These are phyloP conservation scores for Isabelozyma heimii DNA, from an alignment of 805 yeast genomes.

Conservation along the genomic window DNA sequence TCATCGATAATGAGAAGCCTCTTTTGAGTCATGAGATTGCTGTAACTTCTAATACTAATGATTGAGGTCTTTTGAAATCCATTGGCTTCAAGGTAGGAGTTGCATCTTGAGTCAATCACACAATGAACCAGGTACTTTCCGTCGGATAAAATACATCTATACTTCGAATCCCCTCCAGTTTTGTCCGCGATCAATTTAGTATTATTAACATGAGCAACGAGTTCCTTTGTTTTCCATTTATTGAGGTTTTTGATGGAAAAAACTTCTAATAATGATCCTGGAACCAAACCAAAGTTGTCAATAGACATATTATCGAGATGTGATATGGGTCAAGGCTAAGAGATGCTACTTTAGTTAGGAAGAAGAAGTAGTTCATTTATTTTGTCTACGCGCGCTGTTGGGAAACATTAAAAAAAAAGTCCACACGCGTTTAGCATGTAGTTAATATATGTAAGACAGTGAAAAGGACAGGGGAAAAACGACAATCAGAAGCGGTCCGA, in stretches of 20 bases:
- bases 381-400: neutral
- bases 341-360: neutral
- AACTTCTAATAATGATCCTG: slow-evolving; percentile 22
- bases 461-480: no score
- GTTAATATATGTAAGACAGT: no score
- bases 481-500: no score
- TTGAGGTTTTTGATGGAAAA: slow-evolving; percentile 18
- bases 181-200: slow-evolving; percentile 27
- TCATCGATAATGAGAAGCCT: slow-evolving; percentile 48
- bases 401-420: neutral
- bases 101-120: slow-evolving; percentile 39
- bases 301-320: slow-evolving; percentile 1
- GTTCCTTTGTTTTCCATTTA: slow-evolving; percentile 2
- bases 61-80: slow-evolving; percentile 47
- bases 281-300: slow-evolving; percentile 15
- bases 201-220: slow-evolving; percentile 33
- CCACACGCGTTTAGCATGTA: no score
- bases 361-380: neutral
- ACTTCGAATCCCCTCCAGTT: slow-evolving; percentile 20
- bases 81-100: slow-evolving; percentile 36
- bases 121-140: slow-evolving; percentile 38
- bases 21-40: slow-evolving; percentile 47
- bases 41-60: slow-evolving; percentile 39
- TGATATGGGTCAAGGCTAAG: neutral
- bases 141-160: slow-evolving; percentile 37